Base-by-base conservation (phyloP, 2,329 filamentous ascomycete species). In the Diplocarpon rosae region DNA sequence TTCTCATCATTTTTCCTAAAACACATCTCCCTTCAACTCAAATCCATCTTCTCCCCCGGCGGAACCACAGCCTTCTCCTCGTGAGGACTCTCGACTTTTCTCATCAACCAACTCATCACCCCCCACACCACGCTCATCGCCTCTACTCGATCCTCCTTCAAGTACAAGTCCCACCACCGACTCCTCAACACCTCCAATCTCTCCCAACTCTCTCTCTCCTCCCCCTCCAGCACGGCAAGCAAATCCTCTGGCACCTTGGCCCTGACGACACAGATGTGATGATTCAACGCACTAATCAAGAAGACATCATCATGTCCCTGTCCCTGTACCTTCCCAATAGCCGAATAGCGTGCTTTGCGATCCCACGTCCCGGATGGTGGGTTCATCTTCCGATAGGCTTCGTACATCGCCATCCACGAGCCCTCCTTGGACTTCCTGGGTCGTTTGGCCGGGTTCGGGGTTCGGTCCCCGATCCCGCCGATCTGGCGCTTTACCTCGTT, bases 301-400 rank as follows among this genome's bases (percentile, higher is more conserved):
- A 78, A 81, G 1, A 81, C 64, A 52, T 82, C 77, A 51, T 82
- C 78, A 54, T 71, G 72, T 29, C 65, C 65, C 1, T 60, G 65
- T 2, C 69, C 71, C 1, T 54, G 53, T 10, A 60, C 58, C 50
- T 69, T 71, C 5, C 77, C 77, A 46, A 82, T 74, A 16, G 75
- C 68, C 48, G 67, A 61, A 56, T 80, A 81, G 29, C 68, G 66
- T 27, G 71, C 69, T 62, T 78, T 78, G 46, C 66, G 67, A 55
- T 82, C 78, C 78, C 78, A 82, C 16, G 69, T 72, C 6, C 69
- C 63, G 9, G 71, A 62, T 0, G 78, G 77, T 8, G 72, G 73
- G 1, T 74, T 68, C 36, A 81, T 66, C 68, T 76, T 78, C 45
- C 78, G 71, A 61, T 81, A 81, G 53, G 69, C 74, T 57, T 81